Evolutionary conservation across 2,329 filamentous ascomycete species (phyloP).

Genomic region (Venturia carpophila): DNA sequence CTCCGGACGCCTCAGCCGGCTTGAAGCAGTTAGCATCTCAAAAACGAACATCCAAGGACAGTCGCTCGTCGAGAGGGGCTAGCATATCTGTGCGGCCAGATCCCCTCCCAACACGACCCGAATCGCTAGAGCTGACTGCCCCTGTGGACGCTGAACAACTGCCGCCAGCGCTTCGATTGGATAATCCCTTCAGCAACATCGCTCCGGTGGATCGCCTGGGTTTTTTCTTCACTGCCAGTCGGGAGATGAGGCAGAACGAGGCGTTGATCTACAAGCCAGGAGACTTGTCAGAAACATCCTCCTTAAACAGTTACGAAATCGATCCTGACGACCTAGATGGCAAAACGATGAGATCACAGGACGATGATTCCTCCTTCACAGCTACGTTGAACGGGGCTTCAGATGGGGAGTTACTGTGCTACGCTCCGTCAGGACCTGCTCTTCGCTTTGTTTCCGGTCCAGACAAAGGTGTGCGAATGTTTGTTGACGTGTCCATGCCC

Average conservation of each 20-base stretch:
- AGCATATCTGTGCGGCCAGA: slow-evolving; percentile 16
- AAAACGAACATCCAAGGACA: slow-evolving; percentile 12
- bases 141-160: slow-evolving; percentile 11
- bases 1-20: not conserved
- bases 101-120: slow-evolving; percentile 1
- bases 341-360: slow-evolving; percentile 13
- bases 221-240: slow-evolving; percentile 17
- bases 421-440: slow-evolving; percentile 16
- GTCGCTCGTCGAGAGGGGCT: not conserved
- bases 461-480: slow-evolving; percentile 9
- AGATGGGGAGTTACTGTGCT: slow-evolving; percentile 14
- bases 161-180: slow-evolving; percentile 17
- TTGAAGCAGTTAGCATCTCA: slow-evolving; percentile 14
- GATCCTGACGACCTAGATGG: slow-evolving; percentile 15
- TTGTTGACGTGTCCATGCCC: slow-evolving; percentile 15
- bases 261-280: slow-evolving; percentile 12
- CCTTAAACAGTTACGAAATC: slow-evolving; percentile 13
- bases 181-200: not conserved
- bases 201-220: slow-evolving; percentile 16
- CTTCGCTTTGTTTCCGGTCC: slow-evolving; percentile 14
- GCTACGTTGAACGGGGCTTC: not conserved
- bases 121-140: slow-evolving; percentile 16
- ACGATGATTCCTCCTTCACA: slow-evolving; percentile 10
- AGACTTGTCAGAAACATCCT: slow-evolving; percentile 17
- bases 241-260: slow-evolving; percentile 17